These are phyloP conservation scores for Talaromyces amestolkiae DNA, from an alignment of 2,329 filamentous ascomycete species.

Conservation along the genomic window DNA sequence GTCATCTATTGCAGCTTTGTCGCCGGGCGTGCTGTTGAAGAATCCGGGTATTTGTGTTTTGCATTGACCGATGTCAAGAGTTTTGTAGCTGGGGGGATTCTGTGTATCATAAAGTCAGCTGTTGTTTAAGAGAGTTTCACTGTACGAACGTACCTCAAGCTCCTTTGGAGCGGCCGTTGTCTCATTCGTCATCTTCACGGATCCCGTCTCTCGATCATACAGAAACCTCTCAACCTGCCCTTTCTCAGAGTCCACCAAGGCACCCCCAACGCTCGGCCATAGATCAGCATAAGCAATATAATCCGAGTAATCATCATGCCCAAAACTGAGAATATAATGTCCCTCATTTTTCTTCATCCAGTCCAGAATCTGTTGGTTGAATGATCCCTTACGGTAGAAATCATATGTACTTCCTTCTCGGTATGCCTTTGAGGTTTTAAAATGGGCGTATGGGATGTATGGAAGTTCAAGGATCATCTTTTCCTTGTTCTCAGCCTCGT, in stretches of 20 bases:
- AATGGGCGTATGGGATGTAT: constrained; percentile 16
- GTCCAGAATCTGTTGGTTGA: background rate
- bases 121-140: background rate
- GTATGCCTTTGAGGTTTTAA: constrained; percentile 10
- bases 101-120: background rate
- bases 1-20: constrained; percentile 6
- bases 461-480: constrained; percentile 7
- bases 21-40: constrained; percentile 14
- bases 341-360: background rate
- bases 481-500: background rate
- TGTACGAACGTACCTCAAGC: background rate
- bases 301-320: background rate
- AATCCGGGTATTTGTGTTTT: background rate
- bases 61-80: background rate
- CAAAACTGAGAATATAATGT: background rate
- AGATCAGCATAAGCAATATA: background rate
- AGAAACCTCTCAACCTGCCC: background rate
- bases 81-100: background rate
- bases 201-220: constrained; percentile 10
- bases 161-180: background rate
- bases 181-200: background rate
- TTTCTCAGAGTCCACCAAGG: constrained; percentile 2
- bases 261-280: background rate
- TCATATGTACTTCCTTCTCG: constrained; percentile 4
- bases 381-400: constrained; percentile 13